These are phyloP conservation scores for Myxozyma nipponensis DNA, from an alignment of 805 yeast species.

Conservation along the genomic window DNA sequence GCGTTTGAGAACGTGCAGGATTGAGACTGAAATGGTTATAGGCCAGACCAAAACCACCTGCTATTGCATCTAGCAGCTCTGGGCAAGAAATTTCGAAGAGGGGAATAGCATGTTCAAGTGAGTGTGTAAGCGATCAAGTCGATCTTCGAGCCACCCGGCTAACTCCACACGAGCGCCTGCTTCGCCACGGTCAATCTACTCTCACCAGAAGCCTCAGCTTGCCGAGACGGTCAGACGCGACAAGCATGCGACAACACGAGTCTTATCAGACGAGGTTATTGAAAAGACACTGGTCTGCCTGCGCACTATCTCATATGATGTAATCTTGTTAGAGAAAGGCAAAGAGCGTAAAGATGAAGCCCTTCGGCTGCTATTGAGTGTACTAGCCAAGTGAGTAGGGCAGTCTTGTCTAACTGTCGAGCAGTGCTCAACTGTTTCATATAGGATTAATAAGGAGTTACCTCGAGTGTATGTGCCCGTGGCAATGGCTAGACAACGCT, in stretches of 20 bases:
- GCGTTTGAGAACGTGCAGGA: too few species aligned
- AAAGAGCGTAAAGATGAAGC: constrained; percentile 15
- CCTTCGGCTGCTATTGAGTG: constrained; percentile 9
- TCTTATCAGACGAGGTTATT: neutral
- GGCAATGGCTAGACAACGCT: neutral
- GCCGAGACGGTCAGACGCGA: neutral
- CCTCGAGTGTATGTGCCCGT: constrained; percentile 11
- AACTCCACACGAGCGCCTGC: too few species aligned
- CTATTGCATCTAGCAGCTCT: too few species aligned
- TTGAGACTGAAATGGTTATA: too few species aligned
- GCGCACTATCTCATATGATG: constrained; percentile 12
- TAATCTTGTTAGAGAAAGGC: constrained; percentile 2
- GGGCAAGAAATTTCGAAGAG: too few species aligned
- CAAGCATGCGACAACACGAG: neutral
- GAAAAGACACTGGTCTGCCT: neutral
- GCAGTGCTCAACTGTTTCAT: neutral
- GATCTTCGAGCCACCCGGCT: too few species aligned
- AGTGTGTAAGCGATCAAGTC: too few species aligned
- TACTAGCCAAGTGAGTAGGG: constrained; percentile 4
- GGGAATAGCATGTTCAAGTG: too few species aligned
- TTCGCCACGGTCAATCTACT: too few species aligned
- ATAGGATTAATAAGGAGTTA: too few species aligned
- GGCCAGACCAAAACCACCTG: too few species aligned
- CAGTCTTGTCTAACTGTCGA: neutral
- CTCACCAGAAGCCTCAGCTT: too few species aligned